Base-by-base conservation (phyloP, 2,329 filamentous ascomycete genomes). In the Colletotrichum sp. region DNA sequence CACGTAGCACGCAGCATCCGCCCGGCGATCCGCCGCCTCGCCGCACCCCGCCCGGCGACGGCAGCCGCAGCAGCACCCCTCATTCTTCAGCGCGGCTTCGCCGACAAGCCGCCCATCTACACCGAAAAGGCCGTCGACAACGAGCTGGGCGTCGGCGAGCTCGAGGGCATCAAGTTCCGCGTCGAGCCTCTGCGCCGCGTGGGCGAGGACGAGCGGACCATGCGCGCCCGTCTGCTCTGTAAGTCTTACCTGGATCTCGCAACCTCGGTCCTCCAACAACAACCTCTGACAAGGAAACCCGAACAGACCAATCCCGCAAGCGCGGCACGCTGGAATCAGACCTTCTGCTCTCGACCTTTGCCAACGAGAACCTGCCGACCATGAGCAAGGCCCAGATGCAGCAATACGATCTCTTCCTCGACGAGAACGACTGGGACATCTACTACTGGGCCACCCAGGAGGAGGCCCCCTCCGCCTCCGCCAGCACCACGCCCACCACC, bases 401-500 rank as follows among this genome's bases (percentile, higher is more conserved):
- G 80, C 92, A 98, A 85, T 98, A 97, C 87, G 96, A 98, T 84
- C 88, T 90, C 32, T 97, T 99, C 88, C 92, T 99, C 72, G 97
- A 99, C 85, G 97, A 99, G 87, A 99, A 99, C 85, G 97, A 99
- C 87, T 99, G 97, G 97, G 97, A 99, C 84, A 98, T 99, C 77
- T 99, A 99, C 89, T 99, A 99, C 90, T 99, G 97, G 97, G 95
- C 95, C 5, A 99, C 97, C 18, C 97, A 99, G 85, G 92, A 95
- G 79, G 89, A 93, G 38, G 74, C 66, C 14, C 86, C 90, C 6
- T 86, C 89, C 2, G 90, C 90, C n/a, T 78, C 83, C 69, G 83
- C 86, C 77, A 65, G 80, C 78, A 30, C 78, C 75, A 58, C 72
- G n/a, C 43, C 90, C n/a, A 78, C 90, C n/a, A 78, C 86, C 78